Evolutionary conservation across 2,329 filamentous ascomycete genomes (phyloP), one percentile per base, ranked within the genome.

Genomic region (Fusarium sp.): DNA sequence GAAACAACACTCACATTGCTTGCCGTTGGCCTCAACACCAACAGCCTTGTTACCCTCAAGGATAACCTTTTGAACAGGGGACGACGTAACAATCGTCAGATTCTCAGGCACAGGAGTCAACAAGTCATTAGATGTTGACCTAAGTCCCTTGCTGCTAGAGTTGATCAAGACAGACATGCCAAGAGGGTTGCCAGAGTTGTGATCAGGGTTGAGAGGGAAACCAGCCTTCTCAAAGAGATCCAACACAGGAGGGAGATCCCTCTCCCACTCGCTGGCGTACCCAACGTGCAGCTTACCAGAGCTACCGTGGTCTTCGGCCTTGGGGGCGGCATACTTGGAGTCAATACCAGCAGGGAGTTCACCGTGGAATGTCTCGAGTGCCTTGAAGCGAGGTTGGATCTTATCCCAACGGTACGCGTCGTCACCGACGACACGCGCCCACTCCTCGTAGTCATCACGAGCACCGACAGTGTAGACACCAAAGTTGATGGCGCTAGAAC

Each of bases 401-500:
- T 84, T 81, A 2, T 86, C 80, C 90, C 90, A 93, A 3, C 75
- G 72, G 79, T 87, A 93, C 0, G 81, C 77, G 6, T 89, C 85
- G 71, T 93, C 90, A 0, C 81, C 89, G 0, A 89, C 87, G 2
- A 87, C 70, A 0, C 83, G 80, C 1, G 89, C 89, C 89, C 90
- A 92, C 62, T 89, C 85, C 31, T 93, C 85, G 69, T 90, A 92
- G 71, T 93, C 91, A 61, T 89, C 89, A 1, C 83, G 82, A 2
- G 89, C 85, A 4, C 91, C 91, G 29, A 87, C 73, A 4, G 84
- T 87, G 78, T 84, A 91, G 16, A 87, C 85, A 18, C 85, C 84
- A 66, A 89, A 90, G 76, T 90, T 90, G 72, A 89, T 87, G 9
- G 87, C 86, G 62, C 82, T 86, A 5, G 84, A 85, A 2, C 88